phyloP scores from a whole-genome alignment of 768 basidiomycete genomes.

The Mycena epipterygia region DNA sequence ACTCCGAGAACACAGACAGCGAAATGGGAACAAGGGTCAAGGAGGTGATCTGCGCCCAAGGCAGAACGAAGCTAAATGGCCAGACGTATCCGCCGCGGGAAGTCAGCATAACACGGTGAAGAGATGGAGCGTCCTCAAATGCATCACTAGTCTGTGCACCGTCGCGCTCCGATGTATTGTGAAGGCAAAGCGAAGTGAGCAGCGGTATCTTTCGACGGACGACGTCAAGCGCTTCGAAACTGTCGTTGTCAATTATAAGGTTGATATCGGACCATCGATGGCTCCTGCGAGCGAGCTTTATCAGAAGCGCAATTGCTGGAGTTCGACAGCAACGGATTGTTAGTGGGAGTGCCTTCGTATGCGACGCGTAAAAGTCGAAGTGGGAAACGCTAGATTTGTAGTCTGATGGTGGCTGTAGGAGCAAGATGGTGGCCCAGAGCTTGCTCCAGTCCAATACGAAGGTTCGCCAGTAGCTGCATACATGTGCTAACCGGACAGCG shows the following conservation, averaged over 20 bases:
- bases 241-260: background rate
- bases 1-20: constrained; percentile 25
- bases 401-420: background rate
- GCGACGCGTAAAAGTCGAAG: constrained; percentile 6
- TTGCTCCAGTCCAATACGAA: constrained; percentile 4
- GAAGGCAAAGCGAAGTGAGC: constrained; percentile 15
- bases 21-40: constrained; percentile 24
- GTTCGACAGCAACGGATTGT: background rate
- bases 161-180: constrained; percentile 1
- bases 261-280: constrained; percentile 19
- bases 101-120: constrained; percentile 16
- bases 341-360: constrained; percentile 9
- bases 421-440: constrained; percentile 21
- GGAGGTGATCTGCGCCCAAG: constrained; percentile 30
- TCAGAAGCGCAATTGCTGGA: background rate
- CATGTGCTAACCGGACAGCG: constrained; percentile 15
- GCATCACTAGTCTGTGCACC: constrained; percentile 8
- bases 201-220: constrained; percentile 13
- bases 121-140: constrained; percentile 25
- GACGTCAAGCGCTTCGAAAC: constrained; percentile 4
- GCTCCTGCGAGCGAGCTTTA: background rate
- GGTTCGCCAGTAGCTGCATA: constrained; percentile 29
- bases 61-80: constrained; percentile 20
- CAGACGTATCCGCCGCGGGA: constrained; percentile 2
- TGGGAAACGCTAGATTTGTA: background rate